A percentile compares a stretch with the other conserved stretches of the same genome.
These are phyloP conservation scores for Candida glucosophila DNA, from an alignment of 1,139 yeast genomes.

Conservation along the genomic window DNA sequence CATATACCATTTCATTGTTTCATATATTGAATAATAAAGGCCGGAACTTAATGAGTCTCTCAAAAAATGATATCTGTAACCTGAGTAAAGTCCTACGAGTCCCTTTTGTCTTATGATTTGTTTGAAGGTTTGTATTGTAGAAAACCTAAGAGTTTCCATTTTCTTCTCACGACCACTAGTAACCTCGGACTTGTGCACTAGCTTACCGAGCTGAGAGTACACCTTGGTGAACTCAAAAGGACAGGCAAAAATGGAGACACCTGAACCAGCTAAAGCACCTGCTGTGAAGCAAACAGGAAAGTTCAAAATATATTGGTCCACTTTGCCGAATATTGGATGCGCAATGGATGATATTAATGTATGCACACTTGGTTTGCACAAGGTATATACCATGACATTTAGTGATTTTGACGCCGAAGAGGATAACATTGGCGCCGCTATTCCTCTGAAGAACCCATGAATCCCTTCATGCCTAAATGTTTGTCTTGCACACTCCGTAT, in stretches of 20 bases:
- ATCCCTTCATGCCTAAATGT: constrained; percentile 60
- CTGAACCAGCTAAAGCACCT: constrained; percentile 61
- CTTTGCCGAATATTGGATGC: no score
- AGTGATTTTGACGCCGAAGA: constrained; percentile 59
- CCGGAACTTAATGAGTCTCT: constrained; percentile 71
- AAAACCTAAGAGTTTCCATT: constrained; percentile 7
- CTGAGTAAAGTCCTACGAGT: constrained; percentile 57
- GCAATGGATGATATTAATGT: constrained; percentile 13
- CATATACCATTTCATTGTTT: constrained; percentile 50
- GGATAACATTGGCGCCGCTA: constrained; percentile 61
- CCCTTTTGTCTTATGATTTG: constrained; percentile 56
- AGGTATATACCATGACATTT: constrained; percentile 59
- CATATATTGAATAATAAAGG: constrained; percentile 67
- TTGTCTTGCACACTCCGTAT: constrained; percentile 48
- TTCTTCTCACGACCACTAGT: no score
- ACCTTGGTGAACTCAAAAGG: constrained; percentile 84
- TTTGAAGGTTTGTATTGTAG: constrained; percentile 32
- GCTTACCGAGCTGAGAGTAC: constrained; percentile 61
- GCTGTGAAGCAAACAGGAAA: constrained; percentile 61
- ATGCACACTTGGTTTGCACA: constrained; percentile 43
- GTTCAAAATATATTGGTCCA: constrained; percentile 43
- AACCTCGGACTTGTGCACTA: constrained; percentile 25
- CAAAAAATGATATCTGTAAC: constrained; percentile 55
- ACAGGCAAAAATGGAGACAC: constrained; percentile 61
- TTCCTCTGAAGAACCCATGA: constrained; percentile 68